Evolutionary conservation across 345 rosid genomes (phyloP).

Genomic region (Hirschfeldia incana): DNA sequence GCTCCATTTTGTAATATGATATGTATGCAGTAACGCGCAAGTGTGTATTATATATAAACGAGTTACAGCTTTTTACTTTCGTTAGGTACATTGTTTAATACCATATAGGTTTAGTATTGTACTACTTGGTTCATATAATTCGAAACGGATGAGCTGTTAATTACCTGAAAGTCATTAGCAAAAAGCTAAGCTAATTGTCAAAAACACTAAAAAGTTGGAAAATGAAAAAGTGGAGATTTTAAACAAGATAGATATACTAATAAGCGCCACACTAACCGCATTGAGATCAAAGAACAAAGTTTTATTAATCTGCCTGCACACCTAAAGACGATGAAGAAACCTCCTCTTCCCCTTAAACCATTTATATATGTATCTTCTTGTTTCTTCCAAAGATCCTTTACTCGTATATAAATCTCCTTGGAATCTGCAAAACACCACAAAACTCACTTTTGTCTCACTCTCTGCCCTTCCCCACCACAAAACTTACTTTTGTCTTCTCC

Average conservation of each 20-base stretch:
- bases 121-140: too few species aligned
- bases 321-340: slow-evolving; percentile 39
- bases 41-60: too few species aligned
- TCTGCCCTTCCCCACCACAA: too few species aligned
- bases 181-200: neutral
- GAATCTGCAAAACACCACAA: neutral
- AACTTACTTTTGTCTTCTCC: too few species aligned
- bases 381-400: neutral
- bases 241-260: slow-evolving; percentile 1
- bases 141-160: slow-evolving; percentile 13
- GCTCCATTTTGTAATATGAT: too few species aligned
- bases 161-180: neutral
- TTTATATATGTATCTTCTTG: slow-evolving; percentile 3
- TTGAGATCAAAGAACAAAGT: slow-evolving; percentile 20
- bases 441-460: neutral
- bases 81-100: too few species aligned
- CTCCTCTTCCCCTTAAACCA: slow-evolving; percentile 30
- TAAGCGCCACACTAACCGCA: slow-evolving; percentile 24
- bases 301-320: slow-evolving; percentile 19
- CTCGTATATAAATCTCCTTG: slow-evolving; percentile 18
- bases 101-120: too few species aligned
- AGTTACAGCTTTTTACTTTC: too few species aligned
- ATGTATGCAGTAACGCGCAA: too few species aligned
- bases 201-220: slow-evolving; percentile 1
- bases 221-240: neutral